These are phyloP conservation scores for Dryadomyces sulphureus DNA, from an alignment of 2,329 filamentous ascomycete genomes.

Conservation along the genomic window DNA sequence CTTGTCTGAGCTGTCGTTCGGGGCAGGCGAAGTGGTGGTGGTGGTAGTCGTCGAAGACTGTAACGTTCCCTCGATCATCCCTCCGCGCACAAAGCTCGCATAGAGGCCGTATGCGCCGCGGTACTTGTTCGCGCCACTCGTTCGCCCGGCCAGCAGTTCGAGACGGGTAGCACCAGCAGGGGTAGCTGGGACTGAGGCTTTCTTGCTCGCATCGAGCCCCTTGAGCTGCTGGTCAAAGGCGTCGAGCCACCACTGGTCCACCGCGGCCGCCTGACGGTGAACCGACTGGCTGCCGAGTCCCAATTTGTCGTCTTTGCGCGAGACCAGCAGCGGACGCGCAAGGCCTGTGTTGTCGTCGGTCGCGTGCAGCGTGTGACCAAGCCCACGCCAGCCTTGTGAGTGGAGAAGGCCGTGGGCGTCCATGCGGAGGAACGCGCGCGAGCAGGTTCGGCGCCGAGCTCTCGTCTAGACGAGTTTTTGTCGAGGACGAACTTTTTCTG, in stretches of 20 bases:
- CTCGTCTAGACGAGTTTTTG: no score
- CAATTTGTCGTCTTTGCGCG: constrained; percentile 65
- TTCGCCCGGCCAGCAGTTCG: constrained; percentile 29
- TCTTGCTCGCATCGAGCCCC: constrained; percentile 48
- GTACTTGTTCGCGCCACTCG: constrained; percentile 32
- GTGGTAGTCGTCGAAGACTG: constrained; percentile 14
- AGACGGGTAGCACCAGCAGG: constrained; percentile 32
- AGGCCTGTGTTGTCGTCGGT: constrained; percentile 60
- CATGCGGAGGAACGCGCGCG: constrained; percentile 34
- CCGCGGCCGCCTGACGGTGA: constrained; percentile 43
- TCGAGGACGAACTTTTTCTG: no score
- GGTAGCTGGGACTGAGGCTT: constrained; percentile 36
- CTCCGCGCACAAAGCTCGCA: constrained; percentile 71
- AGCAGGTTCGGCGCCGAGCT: no score
- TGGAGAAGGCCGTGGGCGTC: constrained; percentile 71
- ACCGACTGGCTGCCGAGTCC: constrained; percentile 67
- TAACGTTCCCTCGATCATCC: constrained; percentile 60
- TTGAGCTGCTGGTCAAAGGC: constrained; percentile 87
- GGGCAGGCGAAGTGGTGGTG: neutral
- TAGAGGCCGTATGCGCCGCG: constrained; percentile 56
- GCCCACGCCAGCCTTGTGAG: constrained; percentile 79
- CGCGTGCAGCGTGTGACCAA: constrained; percentile 75
- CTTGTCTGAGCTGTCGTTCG: constrained; percentile 1
- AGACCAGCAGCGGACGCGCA: constrained; percentile 66
- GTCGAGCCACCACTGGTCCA: constrained; percentile 93